Percentiles rank a stretch among this genome's conserved stretches.
phyloP scores from a whole-genome alignment of 192 early-diverging fungal species.

The Coemansia sp. region DNA sequence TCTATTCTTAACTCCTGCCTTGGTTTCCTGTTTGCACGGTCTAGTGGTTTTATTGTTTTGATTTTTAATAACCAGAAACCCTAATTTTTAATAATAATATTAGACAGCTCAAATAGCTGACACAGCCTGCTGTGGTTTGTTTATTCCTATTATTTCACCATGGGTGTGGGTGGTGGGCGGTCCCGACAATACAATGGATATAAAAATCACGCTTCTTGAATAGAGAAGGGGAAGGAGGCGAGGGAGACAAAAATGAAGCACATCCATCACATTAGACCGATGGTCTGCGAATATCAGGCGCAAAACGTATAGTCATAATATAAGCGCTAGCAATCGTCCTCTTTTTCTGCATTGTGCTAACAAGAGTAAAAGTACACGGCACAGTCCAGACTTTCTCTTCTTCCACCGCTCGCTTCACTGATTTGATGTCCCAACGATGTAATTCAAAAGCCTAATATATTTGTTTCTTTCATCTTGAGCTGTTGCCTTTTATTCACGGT shows the following conservation, averaged over 20 bases:
- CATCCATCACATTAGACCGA: background rate
- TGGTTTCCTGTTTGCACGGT: conserved; percentile 1
- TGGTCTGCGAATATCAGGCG: background rate
- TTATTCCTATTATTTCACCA: background rate
- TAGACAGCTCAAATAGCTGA: too few species aligned
- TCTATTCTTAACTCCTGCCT: conserved; percentile 6
- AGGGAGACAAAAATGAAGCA: background rate
- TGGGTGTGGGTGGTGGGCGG: too few species aligned
- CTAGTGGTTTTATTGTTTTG: background rate
- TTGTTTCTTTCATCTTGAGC: too few species aligned
- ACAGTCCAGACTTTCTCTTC: too few species aligned
- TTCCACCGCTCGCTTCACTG: too few species aligned
- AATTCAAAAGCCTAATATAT: too few species aligned
- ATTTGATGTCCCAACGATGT: too few species aligned
- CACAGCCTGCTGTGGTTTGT: background rate
- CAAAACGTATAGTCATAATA: background rate
- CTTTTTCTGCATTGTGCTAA: too few species aligned
- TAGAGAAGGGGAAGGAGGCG: background rate
- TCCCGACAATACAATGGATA: background rate
- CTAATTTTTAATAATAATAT: background rate
- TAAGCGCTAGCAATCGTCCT: too few species aligned
- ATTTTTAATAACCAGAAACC: background rate
- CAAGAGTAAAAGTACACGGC: too few species aligned
- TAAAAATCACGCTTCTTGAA: background rate
- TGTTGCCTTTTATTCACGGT: too few species aligned